phyloP scores from a whole-genome alignment of 2,329 filamentous ascomycete species.

The Alternaria arbusti region DNA sequence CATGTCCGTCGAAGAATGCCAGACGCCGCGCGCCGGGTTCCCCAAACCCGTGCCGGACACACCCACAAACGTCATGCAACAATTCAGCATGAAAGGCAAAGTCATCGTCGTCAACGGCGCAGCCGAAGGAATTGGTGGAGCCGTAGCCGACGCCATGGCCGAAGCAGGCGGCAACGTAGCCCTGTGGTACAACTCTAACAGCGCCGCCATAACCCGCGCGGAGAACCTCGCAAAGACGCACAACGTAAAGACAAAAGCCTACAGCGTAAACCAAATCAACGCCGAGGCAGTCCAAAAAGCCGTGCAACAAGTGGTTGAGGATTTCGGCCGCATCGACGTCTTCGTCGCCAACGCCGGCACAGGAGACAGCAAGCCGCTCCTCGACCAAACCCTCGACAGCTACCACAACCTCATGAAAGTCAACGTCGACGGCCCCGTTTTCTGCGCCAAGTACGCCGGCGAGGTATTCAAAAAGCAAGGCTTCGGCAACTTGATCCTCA shows the following conservation, averaged over 20 bases:
- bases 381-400: conserved; percentile 65
- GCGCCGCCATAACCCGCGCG: conserved; percentile 66
- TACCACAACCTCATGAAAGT: conserved; percentile 70
- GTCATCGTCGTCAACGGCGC: conserved; percentile 54
- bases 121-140: conserved; percentile 63
- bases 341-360: conserved; percentile 72
- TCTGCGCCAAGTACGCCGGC: conserved; percentile 52
- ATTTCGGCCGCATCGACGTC: conserved; percentile 71
- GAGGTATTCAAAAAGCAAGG: conserved; percentile 52
- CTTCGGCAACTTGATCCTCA: conserved; percentile 67
- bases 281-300: conserved; percentile 61
- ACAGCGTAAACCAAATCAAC: conserved; percentile 64
- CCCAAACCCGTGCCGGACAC: conserved; percentile 35
- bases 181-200: conserved; percentile 54
- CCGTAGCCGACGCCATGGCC: conserved; percentile 46
- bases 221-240: conserved; percentile 62
- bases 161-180: conserved; percentile 54
- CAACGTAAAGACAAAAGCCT: conserved; percentile 67
- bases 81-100: conserved; percentile 47
- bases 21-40: conserved; percentile 30
- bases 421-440: conserved; percentile 69
- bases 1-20: conserved; percentile 42
- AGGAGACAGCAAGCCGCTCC: conserved; percentile 61
- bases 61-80: conserved; percentile 38
- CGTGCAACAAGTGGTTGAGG: conserved; percentile 67